Base-by-base conservation (phyloP, 179 eudicot genomes). In the Silene vulgaris region DNA sequence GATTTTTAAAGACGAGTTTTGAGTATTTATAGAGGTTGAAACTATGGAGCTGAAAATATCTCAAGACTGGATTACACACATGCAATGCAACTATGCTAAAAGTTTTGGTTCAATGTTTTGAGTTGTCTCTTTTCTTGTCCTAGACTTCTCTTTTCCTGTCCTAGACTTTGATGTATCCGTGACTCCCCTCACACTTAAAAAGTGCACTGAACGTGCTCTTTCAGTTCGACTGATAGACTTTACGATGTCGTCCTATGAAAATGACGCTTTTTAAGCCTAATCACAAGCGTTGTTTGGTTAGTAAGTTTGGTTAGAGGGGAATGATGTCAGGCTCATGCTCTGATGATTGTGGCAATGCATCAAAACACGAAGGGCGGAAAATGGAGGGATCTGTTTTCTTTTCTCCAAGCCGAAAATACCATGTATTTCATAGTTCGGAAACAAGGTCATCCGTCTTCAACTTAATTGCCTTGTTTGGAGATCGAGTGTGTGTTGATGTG, bases 21-120 rank as follows among this genome's bases (percentile, higher is more conserved):
- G 57, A 9, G 73, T 69, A 70, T 75, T 32, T 75, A 75, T 79
- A 79, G 74, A 14, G 30, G 20, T 19, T 56, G 9, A 72, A 9
- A 5, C 21, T 23, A 2, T 4, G 59, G 19, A 45, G 72, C 2
- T 3, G 21, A 37, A 37, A 50, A 4, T 43, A 62, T 35, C 32
- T 77, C 13, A 29, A 4, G 40, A 29, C 14, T 23, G 30, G 32
- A 21, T 71, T 0, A 45, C 59, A 37, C 21, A 9, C 50, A 16
- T 30, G 52, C 30, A 2, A 63, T 52, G 67, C 56, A 60, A 8
- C 64, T 71, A 9, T 29, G 71, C 17, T 8, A 52, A 60, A 71
- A 61, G 52, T 28, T 64, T 63, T 48, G 50, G 48, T 73, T 59
- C 19, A 40, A 57, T 73, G 45, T 8, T 57, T 40, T 8, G 5